Percentiles rank a stretch among this genome's conserved stretches.
Evolutionary conservation across 1,284 basidiomycete genomes (phyloP).

Genomic region (Vanrija sp.): DNA sequence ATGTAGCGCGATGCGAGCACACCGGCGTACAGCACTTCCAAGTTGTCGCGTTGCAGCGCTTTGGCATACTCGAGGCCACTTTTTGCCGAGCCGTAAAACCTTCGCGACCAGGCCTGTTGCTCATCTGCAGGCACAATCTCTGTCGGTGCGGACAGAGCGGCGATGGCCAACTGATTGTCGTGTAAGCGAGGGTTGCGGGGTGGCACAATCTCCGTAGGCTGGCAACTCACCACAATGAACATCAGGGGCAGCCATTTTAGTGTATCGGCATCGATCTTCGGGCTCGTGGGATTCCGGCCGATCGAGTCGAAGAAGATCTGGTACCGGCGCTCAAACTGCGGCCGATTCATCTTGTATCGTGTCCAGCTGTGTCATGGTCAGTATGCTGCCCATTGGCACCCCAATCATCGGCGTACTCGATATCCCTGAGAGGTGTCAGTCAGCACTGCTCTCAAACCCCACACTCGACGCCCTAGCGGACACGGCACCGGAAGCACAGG

Average conservation of each 20-base stretch:
- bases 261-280: slow-evolving; percentile 46
- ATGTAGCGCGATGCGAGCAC: slow-evolving; percentile 50
- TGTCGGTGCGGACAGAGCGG: slow-evolving; percentile 46
- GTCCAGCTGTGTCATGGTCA: slow-evolving; percentile 43
- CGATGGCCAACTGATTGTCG: slow-evolving; percentile 45
- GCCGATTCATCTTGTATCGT: slow-evolving; percentile 50
- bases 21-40: slow-evolving; percentile 50
- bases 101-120: slow-evolving; percentile 45
- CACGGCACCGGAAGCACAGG: background rate
- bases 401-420: slow-evolving; percentile 28
- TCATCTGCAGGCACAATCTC: slow-evolving; percentile 46
- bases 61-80: slow-evolving; percentile 50
- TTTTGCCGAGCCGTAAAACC: slow-evolving; percentile 48
- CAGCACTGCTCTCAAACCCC: background rate
- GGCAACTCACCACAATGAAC: slow-evolving; percentile 48
- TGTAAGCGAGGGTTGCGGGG: background rate
- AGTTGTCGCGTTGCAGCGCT: slow-evolving; percentile 50
- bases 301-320: slow-evolving; percentile 47
- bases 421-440: slow-evolving; percentile 19
- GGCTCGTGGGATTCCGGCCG: slow-evolving; percentile 42
- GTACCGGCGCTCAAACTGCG: slow-evolving; percentile 46
- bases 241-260: slow-evolving; percentile 50
- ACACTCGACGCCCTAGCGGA: background rate
- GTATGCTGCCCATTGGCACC: too few species aligned
- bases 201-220: too few species aligned